These are phyloP conservation scores for Cyberlindnera euphorbiiphila DNA, from an alignment of 805 yeast genomes.

Conservation along the genomic window DNA sequence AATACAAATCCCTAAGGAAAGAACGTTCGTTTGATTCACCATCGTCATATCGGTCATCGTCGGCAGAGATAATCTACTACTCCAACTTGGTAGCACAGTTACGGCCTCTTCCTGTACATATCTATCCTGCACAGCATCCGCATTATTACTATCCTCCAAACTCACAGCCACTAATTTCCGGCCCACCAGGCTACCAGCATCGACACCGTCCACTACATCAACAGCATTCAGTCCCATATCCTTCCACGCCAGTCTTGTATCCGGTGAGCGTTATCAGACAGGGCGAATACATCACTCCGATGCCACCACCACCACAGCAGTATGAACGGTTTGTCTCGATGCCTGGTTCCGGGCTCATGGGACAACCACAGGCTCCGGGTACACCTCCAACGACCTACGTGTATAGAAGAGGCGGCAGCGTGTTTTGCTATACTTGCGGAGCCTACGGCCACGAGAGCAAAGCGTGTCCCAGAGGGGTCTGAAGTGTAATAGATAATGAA, in stretches of 20 bases:
- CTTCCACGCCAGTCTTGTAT: conserved; percentile 1
- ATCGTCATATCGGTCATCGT: conserved; percentile 2
- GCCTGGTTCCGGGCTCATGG: conserved; percentile 11
- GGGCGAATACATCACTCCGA: conserved; percentile 1
- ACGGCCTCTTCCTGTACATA: neutral
- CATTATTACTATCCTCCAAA: neutral
- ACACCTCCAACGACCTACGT: too few species aligned
- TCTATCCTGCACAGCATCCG: neutral
- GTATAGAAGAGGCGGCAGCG: neutral
- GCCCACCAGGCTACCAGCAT: too few species aligned
- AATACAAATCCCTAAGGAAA: conserved; percentile 1
- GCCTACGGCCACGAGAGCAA: conserved; percentile 18
- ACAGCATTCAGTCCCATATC: neutral
- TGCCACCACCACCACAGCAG: conserved; percentile 8
- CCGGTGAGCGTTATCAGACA: neutral
- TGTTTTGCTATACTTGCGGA: conserved; percentile 18
- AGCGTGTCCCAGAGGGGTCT: conserved; percentile 7
- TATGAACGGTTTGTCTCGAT: conserved; percentile 12
- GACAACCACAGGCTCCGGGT: too few species aligned
- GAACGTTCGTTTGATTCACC: conserved; percentile 3
- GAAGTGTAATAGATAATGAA: neutral
- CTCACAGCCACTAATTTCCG: too few species aligned
- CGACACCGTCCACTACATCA: neutral
- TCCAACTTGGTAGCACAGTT: conserved; percentile 5
- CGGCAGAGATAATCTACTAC: conserved; percentile 9